Conservation (phyloP, 768 basidiomycete species). For the Tubosaeta sp. region DNA sequence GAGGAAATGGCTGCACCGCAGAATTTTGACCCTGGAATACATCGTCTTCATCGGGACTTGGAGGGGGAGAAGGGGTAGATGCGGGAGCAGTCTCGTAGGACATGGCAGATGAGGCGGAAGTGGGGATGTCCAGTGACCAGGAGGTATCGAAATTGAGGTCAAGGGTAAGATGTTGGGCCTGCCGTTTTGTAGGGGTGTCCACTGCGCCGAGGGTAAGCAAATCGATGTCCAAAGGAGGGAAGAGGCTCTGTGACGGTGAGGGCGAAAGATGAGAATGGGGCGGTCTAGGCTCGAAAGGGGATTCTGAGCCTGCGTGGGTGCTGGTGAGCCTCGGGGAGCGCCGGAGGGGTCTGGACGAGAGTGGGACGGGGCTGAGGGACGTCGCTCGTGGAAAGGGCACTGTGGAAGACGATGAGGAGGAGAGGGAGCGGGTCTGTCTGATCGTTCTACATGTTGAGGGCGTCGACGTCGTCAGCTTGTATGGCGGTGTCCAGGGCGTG, state of each 20-base stretch:
- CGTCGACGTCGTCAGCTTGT: neutral
- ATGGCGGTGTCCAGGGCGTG: conserved; percentile 27
- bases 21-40: conserved; percentile 5
- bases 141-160: conserved; percentile 20
- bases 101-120: conserved; percentile 18
- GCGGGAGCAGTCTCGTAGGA: conserved; percentile 20
- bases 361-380: conserved; percentile 1
- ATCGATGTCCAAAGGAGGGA: conserved; percentile 12
- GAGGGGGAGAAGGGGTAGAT: conserved; percentile 7
- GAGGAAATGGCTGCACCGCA: conserved; percentile 3
- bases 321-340: conserved; percentile 8
- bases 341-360: neutral
- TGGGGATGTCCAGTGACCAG: conserved; percentile 14
- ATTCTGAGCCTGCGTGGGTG: conserved; percentile 10
- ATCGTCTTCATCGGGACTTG: conserved; percentile 12
- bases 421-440: conserved; percentile 2
- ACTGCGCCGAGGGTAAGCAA: conserved; percentile 5
- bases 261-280: neutral
- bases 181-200: conserved; percentile 6
- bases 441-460: conserved; percentile 1
- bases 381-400: conserved; percentile 19
- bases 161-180: conserved; percentile 15
- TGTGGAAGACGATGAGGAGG: conserved; percentile 9
- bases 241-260: neutral
- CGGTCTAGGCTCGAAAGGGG: conserved; percentile 21